Evolutionary conservation across 441 rosid species (phyloP).

Genomic region (Omphalea diandra): DNA sequence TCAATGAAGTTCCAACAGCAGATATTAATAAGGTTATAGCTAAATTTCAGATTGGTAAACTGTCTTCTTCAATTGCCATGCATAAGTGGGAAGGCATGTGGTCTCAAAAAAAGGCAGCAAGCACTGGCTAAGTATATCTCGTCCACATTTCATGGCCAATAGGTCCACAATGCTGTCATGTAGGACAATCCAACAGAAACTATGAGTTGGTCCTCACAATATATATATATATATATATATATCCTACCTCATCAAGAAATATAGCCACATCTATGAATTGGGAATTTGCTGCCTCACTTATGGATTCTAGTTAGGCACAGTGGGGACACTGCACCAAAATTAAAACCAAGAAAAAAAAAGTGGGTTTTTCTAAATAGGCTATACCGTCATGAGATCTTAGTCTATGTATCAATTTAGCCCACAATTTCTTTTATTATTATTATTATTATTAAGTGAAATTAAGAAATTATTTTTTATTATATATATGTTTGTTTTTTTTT

Average conservation of each 20-base stretch:
- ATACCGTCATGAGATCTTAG: not conserved
- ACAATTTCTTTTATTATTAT: not conserved
- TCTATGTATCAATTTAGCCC: constrained; percentile 1
- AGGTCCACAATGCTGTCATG: constrained; percentile 24
- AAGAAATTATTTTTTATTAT: not conserved
- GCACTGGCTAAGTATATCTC: constrained; percentile 22
- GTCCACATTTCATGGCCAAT: constrained; percentile 18
- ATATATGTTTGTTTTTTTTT: not conserved
- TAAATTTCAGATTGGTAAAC: constrained; percentile 26
- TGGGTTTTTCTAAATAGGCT: not conserved
- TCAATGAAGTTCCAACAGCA: not conserved
- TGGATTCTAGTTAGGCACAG: constrained; percentile 10
- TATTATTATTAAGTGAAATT: not conserved
- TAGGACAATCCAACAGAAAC: constrained; percentile 20
- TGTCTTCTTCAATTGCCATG: constrained; percentile 29
- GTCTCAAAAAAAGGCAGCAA: constrained; percentile 41
- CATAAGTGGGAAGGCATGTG: constrained; percentile 37
- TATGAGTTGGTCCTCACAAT: constrained; percentile 25
- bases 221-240: not conserved
- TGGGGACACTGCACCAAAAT: not conserved
- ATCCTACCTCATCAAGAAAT: not conserved
- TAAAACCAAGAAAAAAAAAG: not conserved
- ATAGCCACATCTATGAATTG: constrained; percentile 1
- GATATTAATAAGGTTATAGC: not conserved
- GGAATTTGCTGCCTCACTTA: constrained; percentile 10